phyloP scores from a whole-genome alignment of 2,329 filamentous ascomycete genomes.

The Penicillium aurantiogriseum region DNA sequence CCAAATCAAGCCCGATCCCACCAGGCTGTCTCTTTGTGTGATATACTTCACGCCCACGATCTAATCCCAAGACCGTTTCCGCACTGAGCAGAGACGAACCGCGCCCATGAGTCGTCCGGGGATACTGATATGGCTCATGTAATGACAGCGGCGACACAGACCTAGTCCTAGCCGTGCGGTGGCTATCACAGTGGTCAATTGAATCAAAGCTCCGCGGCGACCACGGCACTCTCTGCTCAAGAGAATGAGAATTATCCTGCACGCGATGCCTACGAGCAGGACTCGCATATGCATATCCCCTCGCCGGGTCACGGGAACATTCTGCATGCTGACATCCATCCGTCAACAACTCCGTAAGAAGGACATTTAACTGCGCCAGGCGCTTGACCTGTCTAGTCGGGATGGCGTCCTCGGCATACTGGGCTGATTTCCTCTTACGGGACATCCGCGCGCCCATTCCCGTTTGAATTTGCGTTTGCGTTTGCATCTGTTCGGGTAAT shows the following conservation, averaged over 20 bases:
- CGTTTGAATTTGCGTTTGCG: not conserved
- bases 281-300: not conserved
- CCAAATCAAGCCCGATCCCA: not conserved
- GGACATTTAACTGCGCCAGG: slow-evolving; percentile 5
- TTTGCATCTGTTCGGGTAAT: too few relatives aligned
- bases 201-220: slow-evolving; percentile 8
- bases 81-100: not conserved
- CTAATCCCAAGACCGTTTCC: not conserved
- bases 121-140: not conserved
- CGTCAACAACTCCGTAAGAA: slow-evolving; percentile 4
- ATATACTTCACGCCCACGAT: not conserved
- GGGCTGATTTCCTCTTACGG: slow-evolving; percentile 1
- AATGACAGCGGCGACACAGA: not conserved
- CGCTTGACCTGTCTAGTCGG: slow-evolving; percentile 3
- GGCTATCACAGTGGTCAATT: not conserved
- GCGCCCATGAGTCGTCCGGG: not conserved
- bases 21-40: not conserved
- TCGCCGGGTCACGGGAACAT: not conserved
- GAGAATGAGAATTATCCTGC: not conserved
- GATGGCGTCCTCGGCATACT: not conserved
- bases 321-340: not conserved
- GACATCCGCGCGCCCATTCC: not conserved
- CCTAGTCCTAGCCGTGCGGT: not conserved
- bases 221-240: not conserved
- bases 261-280: not conserved